A percentile compares a stretch with the other conserved stretches of the same genome.
Conservation (phyloP, 1,139 yeast genomes). For the Dujonia santamariae region DNA sequence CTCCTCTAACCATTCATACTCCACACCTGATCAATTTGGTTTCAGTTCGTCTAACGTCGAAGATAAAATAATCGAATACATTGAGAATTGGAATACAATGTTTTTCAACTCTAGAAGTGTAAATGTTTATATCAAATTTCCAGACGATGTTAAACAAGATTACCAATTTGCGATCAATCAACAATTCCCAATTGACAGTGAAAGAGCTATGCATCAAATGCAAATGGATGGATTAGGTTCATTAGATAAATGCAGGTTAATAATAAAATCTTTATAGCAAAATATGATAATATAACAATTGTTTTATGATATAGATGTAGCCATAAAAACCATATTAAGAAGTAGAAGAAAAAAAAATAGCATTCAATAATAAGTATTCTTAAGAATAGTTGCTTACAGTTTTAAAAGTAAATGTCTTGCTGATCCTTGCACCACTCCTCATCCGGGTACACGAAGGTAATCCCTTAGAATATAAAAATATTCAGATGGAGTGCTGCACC, state of each 20-base stretch:
- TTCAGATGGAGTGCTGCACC: slow-evolving; percentile 75
- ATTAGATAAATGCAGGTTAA: slow-evolving; percentile 3
- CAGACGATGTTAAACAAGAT: slow-evolving; percentile 3
- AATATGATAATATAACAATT: no score
- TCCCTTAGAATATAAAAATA: slow-evolving; percentile 57
- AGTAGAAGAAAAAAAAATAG: no score
- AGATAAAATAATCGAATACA: not conserved
- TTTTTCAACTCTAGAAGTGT: slow-evolving; percentile 7
- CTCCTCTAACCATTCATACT: no score
- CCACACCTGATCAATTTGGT: no score
- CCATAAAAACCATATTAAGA: no score
- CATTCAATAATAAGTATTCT: no score
- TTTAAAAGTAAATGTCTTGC: slow-evolving; percentile 49
- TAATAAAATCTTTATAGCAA: slow-evolving; percentile 5
- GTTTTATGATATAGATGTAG: no score
- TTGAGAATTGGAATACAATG: slow-evolving; percentile 6
- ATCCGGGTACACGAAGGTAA: slow-evolving; percentile 84
- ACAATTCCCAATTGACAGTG: not conserved
- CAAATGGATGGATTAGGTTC: slow-evolving; percentile 3
- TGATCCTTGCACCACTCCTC: slow-evolving; percentile 79
- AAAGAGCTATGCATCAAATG: slow-evolving; percentile 1
- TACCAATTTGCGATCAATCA: not conserved
- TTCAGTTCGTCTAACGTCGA: no score
- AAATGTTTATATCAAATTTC: slow-evolving; percentile 2
- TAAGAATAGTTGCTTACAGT: no score